Evolutionary conservation across 2,329 filamentous ascomycete genomes (phyloP).

Genomic region (Purpureocillium takamizusanense): DNA sequence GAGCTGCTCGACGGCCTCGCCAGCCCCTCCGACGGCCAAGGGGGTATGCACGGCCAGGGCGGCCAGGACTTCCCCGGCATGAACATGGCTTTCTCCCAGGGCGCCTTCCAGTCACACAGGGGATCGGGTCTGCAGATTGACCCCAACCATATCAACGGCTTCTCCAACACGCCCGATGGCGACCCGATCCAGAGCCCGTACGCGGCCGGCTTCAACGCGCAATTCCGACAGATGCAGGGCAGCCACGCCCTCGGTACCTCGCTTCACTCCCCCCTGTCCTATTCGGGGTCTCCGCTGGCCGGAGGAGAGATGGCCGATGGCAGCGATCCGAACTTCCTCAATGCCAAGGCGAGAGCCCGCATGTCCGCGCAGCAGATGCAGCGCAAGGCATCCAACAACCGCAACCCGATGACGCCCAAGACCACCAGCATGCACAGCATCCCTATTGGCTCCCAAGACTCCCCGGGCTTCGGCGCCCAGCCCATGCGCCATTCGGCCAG

Average conservation of each 20-base stretch:
- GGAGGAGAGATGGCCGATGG: constrained; percentile 40
- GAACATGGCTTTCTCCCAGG: constrained; percentile 48
- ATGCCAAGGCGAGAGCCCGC: constrained; percentile 50
- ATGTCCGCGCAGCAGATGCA: constrained; percentile 53
- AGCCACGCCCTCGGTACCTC: constrained; percentile 47
- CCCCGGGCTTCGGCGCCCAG: constrained; percentile 64
- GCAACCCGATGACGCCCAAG: constrained; percentile 80
- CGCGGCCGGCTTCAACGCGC: constrained; percentile 68
- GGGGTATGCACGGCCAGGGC: constrained; percentile 37
- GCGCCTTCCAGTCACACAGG: constrained; percentile 46
- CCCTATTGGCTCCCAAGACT: constrained; percentile 58
- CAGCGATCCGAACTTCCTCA: constrained; percentile 48
- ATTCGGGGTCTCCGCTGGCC: constrained; percentile 28
- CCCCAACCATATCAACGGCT: constrained; percentile 65
- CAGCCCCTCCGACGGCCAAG: constrained; percentile 42
- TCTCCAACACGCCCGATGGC: constrained; percentile 85
- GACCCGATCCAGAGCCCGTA: constrained; percentile 90
- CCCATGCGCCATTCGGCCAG: constrained; percentile 63
- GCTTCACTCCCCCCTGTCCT: constrained; percentile 29
- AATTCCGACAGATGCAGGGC: constrained; percentile 63
- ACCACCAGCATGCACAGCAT: constrained; percentile 67
- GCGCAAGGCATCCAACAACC: constrained; percentile 63
- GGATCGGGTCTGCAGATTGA: constrained; percentile 51
- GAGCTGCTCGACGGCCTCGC: constrained; percentile 72
- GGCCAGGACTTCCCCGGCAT: constrained; percentile 49